Base-by-base conservation (phyloP, 495 filamentous ascomycete genomes). In the Barbatosphaeria neglecta region DNA sequence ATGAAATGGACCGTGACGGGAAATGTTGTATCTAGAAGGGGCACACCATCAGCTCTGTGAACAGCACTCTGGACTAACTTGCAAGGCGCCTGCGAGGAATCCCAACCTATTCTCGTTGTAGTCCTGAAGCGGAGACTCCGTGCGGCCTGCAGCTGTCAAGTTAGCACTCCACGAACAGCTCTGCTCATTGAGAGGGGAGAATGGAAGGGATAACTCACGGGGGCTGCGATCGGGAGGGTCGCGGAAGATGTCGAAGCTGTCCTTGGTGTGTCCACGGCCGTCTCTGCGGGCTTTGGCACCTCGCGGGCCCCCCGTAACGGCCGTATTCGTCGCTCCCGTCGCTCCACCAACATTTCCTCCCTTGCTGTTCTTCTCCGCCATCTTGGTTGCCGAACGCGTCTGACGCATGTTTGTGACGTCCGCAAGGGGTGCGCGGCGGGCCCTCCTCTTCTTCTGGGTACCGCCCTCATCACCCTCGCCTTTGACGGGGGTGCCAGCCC, bases 171-270 rank as follows among this genome's bases (percentile, higher is more conserved):
- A 16, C 6, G 11, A 4, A 16, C 37, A 20, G 20, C 10, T 23
- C 8, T 2, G 20, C 9, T 43, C 16, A 49, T 19, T n/a, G n/a
- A n/a, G n/a, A n/a, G n/a, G n/a, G n/a, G n/a, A n/a, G n/a, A n/a
- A n/a, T n/a, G n/a, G n/a, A n/a, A n/a, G n/a, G n/a, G n/a, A n/a
- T n/a, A 44, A 28, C 45, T 15, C 51, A 64, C 63, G 47, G 40
- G 57, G 59, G 46, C 57, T 62, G 11, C 35, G 44, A 20, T 61
- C 52, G 8, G 53, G 48, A 17, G 41, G 49, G 20, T 67, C 61
- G 19, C 52, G 55, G 46, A 65, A 70, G 13, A 69, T 52, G 43
- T 51, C 53, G 38, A 61, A 67, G 25, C 22, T 45, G 3, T 58
- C 58, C 11, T 38, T 44, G 13, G 49, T 25, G n/a, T 49, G 49